Percentiles rank a stretch among this genome's conserved stretches.
phyloP scores from a whole-genome alignment of 164 flowering plant genomes.

The Santalum album region DNA sequence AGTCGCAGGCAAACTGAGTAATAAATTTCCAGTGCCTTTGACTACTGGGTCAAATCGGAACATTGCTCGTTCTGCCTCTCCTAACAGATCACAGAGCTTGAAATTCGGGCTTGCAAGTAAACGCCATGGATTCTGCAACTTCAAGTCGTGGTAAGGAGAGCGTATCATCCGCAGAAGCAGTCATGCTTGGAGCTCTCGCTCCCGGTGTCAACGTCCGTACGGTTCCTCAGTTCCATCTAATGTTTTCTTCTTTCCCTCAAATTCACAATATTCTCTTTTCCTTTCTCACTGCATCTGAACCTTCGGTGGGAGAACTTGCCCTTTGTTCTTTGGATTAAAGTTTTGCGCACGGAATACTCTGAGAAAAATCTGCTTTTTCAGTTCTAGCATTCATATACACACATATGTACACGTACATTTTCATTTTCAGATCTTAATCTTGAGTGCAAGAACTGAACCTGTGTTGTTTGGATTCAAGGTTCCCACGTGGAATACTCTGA shows the following conservation, averaged over 20 bases:
- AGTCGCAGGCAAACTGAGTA: no score
- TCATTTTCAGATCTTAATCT: background rate
- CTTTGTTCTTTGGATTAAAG: no score
- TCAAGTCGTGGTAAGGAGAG: constrained; percentile 5
- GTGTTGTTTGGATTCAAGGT: constrained; percentile 34
- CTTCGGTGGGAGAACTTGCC: no score
- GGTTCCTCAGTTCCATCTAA: background rate
- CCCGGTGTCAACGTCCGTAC: constrained; percentile 80
- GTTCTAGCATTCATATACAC: no score
- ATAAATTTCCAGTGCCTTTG: no score
- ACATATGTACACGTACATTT: no score
- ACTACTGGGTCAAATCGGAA: constrained; percentile 54
- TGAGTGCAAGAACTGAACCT: no score
- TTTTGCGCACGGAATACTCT: no score
- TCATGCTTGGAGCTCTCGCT: constrained; percentile 76
- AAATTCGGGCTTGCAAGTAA: background rate
- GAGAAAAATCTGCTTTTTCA: no score
- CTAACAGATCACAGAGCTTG: constrained; percentile 13
- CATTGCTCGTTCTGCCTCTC: constrained; percentile 35
- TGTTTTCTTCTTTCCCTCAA: background rate
- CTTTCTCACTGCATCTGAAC: no score
- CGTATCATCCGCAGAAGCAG: constrained; percentile 65
- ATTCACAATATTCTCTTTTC: background rate
- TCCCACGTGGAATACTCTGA: constrained; percentile 74
- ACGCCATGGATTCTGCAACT: constrained; percentile 12